These are phyloP conservation scores for Pseudogymnoascus sp. DNA, from an alignment of 2,329 filamentous ascomycete species.

Conservation along the genomic window DNA sequence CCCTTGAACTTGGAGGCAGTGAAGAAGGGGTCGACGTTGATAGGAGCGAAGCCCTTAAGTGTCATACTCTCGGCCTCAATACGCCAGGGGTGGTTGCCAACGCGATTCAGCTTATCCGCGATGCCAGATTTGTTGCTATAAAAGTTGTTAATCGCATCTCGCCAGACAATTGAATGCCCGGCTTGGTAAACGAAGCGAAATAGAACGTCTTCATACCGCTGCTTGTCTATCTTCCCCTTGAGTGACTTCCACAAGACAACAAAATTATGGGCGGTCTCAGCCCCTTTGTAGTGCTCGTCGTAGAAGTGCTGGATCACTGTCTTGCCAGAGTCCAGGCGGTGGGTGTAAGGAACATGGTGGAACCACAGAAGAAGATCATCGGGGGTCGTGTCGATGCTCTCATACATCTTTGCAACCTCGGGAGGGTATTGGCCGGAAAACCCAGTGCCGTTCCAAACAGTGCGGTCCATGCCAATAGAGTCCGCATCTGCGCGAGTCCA, in stretches of 20 bases:
- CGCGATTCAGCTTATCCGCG: constrained; percentile 45
- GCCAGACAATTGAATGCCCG: constrained; percentile 62
- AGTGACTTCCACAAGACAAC: constrained; percentile 45
- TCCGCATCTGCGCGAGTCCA: constrained; percentile 58
- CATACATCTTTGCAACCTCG: constrained; percentile 49
- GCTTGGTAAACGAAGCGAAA: constrained; percentile 57
- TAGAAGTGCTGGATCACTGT: constrained; percentile 63
- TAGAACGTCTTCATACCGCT: constrained; percentile 50
- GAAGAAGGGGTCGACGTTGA: constrained; percentile 49
- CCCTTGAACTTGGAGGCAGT: constrained; percentile 47
- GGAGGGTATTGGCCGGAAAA: constrained; percentile 57
- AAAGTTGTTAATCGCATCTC: constrained; percentile 57
- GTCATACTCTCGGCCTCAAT: constrained; percentile 61
- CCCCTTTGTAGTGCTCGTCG: constrained; percentile 52
- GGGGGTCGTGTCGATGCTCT: constrained; percentile 53
- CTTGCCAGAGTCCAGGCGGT: constrained; percentile 51
- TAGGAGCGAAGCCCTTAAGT: constrained; percentile 47
- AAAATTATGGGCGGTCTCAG: constrained; percentile 53
- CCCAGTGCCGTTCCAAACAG: constrained; percentile 57
- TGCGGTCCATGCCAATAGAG: constrained; percentile 63
- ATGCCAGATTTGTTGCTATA: constrained; percentile 55
- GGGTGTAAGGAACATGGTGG: constrained; percentile 62
- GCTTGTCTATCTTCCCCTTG: constrained; percentile 46
- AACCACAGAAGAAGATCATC: constrained; percentile 66
- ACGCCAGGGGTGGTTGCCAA: constrained; percentile 54